Evolutionary conservation across 1,284 basidiomycete species (phyloP), one percentile per base, ranked within the genome.

Genomic region (Acaromyces ingoldii): DNA sequence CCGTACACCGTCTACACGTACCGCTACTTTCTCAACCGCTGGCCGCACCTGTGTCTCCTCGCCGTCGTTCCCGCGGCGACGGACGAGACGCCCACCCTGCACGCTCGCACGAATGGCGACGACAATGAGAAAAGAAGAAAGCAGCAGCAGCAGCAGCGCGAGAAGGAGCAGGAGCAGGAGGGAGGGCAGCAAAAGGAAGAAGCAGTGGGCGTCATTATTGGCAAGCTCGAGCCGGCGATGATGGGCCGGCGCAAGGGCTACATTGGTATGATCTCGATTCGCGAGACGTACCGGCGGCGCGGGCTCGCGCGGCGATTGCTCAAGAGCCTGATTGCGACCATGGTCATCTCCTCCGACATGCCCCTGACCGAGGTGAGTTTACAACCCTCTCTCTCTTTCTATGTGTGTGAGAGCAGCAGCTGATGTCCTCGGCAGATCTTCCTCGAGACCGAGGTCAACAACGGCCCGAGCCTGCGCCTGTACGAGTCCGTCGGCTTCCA

Each of bases 371-470:
- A n/a, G n/a, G n/a, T n/a, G n/a, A n/a, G n/a, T n/a, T n/a, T n/a
- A n/a, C n/a, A n/a, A n/a, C n/a, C n/a, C n/a, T n/a, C n/a, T n/a
- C n/a, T n/a, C n/a, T n/a, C n/a, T n/a, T n/a, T n/a, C n/a, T n/a
- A n/a, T n/a, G n/a, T n/a, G n/a, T n/a, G n/a, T n/a, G n/a, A n/a
- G n/a, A n/a, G n/a, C n/a, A n/a, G n/a, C n/a, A n/a, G n/a, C n/a
- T n/a, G n/a, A n/a, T n/a, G n/a, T n/a, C 1, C 45, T 9, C 22
- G 9, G 15, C 36, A 93, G 90, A 84, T 97, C 60, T 86, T 93
- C 1, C 84, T 99, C 46, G 95, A 99, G 79, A 99, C 95, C 1
- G 95, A 99, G 78, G 89, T 82, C 70, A 92, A 98, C 79, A 98
- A 99, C 76, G 75, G 78, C 13, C 83, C 89, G 3, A 90, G 91